Conservation (phyloP, 441 rosid genomes). For the Erodium moschatum region DNA sequence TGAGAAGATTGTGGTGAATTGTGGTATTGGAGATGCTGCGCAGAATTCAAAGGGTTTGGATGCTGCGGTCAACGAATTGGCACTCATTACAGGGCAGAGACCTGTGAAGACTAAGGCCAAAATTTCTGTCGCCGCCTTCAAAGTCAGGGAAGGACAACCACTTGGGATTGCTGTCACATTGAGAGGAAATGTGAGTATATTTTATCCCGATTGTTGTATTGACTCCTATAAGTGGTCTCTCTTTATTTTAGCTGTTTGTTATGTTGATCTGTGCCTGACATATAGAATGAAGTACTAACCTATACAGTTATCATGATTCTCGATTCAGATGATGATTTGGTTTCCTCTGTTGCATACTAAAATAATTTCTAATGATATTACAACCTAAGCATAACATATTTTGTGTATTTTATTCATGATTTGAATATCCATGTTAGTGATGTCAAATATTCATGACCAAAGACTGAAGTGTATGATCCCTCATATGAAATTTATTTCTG, state of each 20-base stretch:
- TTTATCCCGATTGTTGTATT: neutral
- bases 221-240: too few relatives aligned
- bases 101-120: conserved; percentile 75
- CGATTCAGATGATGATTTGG: too few relatives aligned
- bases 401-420: neutral
- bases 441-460: neutral
- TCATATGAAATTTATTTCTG: neutral
- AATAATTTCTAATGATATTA: too few relatives aligned
- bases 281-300: too few relatives aligned
- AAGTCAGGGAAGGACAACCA: conserved; percentile 78
- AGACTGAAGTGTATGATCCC: neutral
- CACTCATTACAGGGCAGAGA: conserved; percentile 75
- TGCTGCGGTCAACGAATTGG: conserved; percentile 71
- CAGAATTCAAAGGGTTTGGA: conserved; percentile 85
- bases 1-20: conserved; percentile 77
- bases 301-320: too few relatives aligned
- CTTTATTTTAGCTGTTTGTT: too few relatives aligned
- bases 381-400: too few relatives aligned
- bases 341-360: too few relatives aligned
- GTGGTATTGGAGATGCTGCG: conserved; percentile 91
- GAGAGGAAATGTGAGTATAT: conserved; percentile 59
- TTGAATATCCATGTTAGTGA: neutral
- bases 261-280: too few relatives aligned
- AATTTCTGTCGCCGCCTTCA: conserved; percentile 66
- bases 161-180: conserved; percentile 84